A percentile compares a stretch with the other conserved stretches of the same genome.
Evolutionary conservation across 2,329 filamentous ascomycete genomes (phyloP).

Genomic region (Neocucurbitaria cava): DNA sequence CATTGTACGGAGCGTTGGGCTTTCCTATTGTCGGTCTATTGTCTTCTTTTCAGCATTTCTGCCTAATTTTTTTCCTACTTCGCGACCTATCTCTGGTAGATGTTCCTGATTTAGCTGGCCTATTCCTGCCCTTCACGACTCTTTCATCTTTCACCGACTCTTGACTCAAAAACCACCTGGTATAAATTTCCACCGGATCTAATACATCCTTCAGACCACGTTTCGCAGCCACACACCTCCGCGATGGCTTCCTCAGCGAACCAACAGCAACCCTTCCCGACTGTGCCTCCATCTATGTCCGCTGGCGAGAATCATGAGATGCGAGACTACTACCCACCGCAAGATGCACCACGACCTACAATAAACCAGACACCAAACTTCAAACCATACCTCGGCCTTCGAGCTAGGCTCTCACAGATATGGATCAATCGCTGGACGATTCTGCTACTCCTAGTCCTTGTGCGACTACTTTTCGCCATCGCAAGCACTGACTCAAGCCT

Average conservation of each 20-base stretch:
- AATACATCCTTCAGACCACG: conserved; percentile 42
- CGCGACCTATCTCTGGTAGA: conserved; percentile 41
- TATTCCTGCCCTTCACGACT: conserved; percentile 17
- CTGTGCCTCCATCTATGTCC: conserved; percentile 65
- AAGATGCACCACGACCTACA: conserved; percentile 63
- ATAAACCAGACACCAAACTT: conserved; percentile 71
- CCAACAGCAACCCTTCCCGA: conserved; percentile 62
- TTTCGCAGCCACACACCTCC: conserved; percentile 36
- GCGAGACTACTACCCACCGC: conserved; percentile 65
- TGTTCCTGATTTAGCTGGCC: conserved; percentile 25
- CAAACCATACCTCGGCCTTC: conserved; percentile 91
- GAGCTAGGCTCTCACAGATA: conserved; percentile 88
- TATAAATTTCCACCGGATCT: conserved; percentile 26
- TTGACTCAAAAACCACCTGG: conserved; percentile 3
- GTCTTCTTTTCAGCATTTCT: conserved; percentile 28
- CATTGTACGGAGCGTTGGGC: conserved; percentile 46
- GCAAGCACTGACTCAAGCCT: conserved; percentile 76
- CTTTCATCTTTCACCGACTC: conserved; percentile 1
- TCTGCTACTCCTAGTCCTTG: conserved; percentile 82
- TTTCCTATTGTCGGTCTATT: conserved; percentile 37
- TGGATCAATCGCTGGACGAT: conserved; percentile 99
- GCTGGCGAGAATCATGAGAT: conserved; percentile 66
- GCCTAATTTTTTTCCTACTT: conserved; percentile 26
- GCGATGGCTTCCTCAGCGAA: conserved; percentile 58
- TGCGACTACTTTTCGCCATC: conserved; percentile 79